Percentiles rank a stretch among this genome's conserved stretches.
Conservation (phyloP, 176 grass and related monocot species). For the Eleusine indica region DNA sequence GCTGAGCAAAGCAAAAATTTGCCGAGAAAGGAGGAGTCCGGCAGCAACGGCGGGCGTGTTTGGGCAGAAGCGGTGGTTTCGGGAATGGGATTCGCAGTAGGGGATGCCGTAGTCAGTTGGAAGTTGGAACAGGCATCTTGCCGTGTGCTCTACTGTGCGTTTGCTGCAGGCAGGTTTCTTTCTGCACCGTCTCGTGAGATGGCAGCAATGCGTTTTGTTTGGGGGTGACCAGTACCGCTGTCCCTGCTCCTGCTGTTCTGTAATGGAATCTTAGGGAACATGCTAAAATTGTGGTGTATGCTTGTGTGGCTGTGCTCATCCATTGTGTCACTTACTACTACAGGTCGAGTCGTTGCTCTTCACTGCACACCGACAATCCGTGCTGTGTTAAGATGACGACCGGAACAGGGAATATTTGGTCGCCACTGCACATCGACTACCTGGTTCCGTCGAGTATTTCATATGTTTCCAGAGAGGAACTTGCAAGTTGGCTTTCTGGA, state of each 20-base stretch:
- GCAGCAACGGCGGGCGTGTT: background rate
- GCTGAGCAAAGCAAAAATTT: background rate
- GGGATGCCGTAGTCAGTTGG: background rate
- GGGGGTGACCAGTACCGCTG: background rate
- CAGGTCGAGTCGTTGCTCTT: background rate
- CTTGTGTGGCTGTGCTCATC: background rate
- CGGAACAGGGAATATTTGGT: background rate
- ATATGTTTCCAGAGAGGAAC: background rate
- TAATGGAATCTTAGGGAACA: background rate
- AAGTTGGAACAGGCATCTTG: background rate
- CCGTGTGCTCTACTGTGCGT: background rate
- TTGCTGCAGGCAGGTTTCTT: background rate
- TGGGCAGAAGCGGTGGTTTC: background rate
- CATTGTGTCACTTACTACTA: no score
- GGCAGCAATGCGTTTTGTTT: background rate
- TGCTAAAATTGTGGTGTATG: background rate
- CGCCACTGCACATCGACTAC: no score
- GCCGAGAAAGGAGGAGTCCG: background rate
- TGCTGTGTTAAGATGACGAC: background rate
- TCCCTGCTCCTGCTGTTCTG: background rate
- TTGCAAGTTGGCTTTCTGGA: background rate
- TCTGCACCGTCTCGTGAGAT: background rate
- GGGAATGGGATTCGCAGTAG: background rate
- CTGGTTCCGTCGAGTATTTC: no score
- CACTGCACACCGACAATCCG: background rate